These are phyloP conservation scores for Calonectria hawksworthii DNA, from an alignment of 2,329 filamentous ascomycete species.

Conservation along the genomic window DNA sequence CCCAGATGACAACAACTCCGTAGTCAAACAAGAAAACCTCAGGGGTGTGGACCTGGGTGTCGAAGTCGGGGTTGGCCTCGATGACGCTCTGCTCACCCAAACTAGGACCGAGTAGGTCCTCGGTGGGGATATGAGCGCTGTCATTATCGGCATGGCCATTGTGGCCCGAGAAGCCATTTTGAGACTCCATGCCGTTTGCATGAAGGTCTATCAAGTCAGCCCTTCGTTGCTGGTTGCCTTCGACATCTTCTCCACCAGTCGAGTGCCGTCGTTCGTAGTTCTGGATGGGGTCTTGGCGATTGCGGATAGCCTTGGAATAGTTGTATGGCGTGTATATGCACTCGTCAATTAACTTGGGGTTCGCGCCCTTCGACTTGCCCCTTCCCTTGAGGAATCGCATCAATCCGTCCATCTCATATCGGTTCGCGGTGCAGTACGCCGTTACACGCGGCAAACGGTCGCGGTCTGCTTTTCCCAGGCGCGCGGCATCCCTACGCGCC, in stretches of 20 bases:
- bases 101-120: slow-evolving; percentile 52
- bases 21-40: slow-evolving; percentile 98
- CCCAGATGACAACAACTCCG: slow-evolving; percentile 98
- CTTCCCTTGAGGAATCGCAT: slow-evolving; percentile 93
- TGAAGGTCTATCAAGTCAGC: slow-evolving; percentile 76
- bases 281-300: slow-evolving; percentile 55
- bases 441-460: slow-evolving; percentile 91
- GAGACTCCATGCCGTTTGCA: slow-evolving; percentile 50
- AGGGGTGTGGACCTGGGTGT: slow-evolving; percentile 89
- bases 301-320: slow-evolving; percentile 68
- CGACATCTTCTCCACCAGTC: slow-evolving; percentile 74
- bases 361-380: slow-evolving; percentile 81
- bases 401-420: slow-evolving; percentile 89
- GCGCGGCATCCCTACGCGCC: slow-evolving; percentile 90
- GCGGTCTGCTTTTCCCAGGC: slow-evolving; percentile 93
- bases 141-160: slow-evolving; percentile 43
- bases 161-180: slow-evolving; percentile 45
- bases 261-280: slow-evolving; percentile 79
- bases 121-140: slow-evolving; percentile 44
- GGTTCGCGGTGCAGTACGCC: slow-evolving; percentile 94
- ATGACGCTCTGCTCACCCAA: slow-evolving; percentile 54
- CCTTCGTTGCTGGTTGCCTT: slow-evolving; percentile 56
- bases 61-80: slow-evolving; percentile 77
- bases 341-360: slow-evolving; percentile 95
- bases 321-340: slow-evolving; percentile 97